phyloP scores from a whole-genome alignment of 768 basidiomycete genomes.

The Auricularia cornea region DNA sequence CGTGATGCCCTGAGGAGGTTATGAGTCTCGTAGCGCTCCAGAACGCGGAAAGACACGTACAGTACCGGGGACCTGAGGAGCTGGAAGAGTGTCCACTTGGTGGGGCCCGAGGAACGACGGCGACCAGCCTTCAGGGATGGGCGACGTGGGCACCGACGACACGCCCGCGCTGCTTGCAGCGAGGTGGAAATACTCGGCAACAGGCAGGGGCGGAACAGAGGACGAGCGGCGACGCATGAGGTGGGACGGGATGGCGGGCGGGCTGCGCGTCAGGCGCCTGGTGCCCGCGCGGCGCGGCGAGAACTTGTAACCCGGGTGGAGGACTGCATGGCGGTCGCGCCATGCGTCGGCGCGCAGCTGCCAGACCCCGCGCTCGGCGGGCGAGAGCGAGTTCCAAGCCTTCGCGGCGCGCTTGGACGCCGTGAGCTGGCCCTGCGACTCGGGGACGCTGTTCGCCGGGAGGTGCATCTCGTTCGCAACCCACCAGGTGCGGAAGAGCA shows the following conservation, averaged over 20 bases:
- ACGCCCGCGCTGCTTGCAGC: no score
- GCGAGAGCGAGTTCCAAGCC: not conserved
- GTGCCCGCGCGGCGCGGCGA: not conserved
- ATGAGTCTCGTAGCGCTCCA: no score
- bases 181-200: not conserved
- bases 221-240: not conserved
- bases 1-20: no score
- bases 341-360: not conserved
- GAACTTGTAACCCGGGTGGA: not conserved
- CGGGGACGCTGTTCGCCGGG: not conserved
- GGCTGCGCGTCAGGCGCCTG: not conserved
- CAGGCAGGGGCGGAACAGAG: not conserved
- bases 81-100: no score
- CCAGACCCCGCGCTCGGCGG: not conserved
- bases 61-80: no score
- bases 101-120: no score
- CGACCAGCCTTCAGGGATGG: no score
- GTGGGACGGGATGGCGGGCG: not conserved
- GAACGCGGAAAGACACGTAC: no score
- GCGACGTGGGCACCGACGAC: no score
- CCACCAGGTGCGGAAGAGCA: not conserved
- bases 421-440: not conserved
- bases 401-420: not conserved
- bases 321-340: not conserved
- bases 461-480: not conserved